phyloP scores from a whole-genome alignment of 129 eudicot species.

The Artemisia annua region DNA sequence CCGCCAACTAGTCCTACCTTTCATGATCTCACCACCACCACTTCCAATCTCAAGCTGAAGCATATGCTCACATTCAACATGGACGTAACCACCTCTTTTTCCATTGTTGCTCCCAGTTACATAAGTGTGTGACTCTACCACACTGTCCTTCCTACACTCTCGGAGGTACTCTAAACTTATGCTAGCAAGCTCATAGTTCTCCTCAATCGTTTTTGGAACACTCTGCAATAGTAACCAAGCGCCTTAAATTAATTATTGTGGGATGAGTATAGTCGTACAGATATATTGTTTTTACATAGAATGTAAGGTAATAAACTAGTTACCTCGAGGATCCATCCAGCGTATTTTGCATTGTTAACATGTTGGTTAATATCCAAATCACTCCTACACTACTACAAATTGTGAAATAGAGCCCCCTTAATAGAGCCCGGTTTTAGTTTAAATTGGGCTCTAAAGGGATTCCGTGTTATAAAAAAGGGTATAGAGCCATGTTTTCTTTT shows the following conservation, averaged over 20 bases:
- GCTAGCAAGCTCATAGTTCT: constrained; percentile 78
- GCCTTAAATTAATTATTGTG: not conserved
- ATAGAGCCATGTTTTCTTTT: too few relatives aligned
- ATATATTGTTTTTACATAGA: not conserved
- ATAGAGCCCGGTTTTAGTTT: too few relatives aligned
- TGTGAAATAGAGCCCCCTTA: too few relatives aligned
- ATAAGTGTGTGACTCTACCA: constrained; percentile 66
- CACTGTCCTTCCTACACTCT: constrained; percentile 84
- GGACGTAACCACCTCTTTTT: constrained; percentile 28
- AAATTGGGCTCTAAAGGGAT: too few relatives aligned
- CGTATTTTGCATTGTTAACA: constrained; percentile 1
- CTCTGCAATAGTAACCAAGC: constrained; percentile 44
- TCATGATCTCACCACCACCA: constrained; percentile 52
- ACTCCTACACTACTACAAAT: too few relatives aligned
- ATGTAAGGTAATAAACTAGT: not conserved
- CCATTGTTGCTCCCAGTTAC: constrained; percentile 36
- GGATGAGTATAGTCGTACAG: not conserved
- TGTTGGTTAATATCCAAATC: constrained; percentile 9
- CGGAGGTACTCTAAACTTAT: constrained; percentile 77
- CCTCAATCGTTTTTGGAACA: constrained; percentile 67
- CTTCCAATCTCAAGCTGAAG: constrained; percentile 68
- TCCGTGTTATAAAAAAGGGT: too few relatives aligned
- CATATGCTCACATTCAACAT: constrained; percentile 80
- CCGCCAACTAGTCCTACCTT: constrained; percentile 83
- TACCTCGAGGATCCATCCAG: not conserved